Evolutionary conservation across 2,329 filamentous ascomycete genomes (phyloP).

Genomic region (Biscogniauxia marginata): DNA sequence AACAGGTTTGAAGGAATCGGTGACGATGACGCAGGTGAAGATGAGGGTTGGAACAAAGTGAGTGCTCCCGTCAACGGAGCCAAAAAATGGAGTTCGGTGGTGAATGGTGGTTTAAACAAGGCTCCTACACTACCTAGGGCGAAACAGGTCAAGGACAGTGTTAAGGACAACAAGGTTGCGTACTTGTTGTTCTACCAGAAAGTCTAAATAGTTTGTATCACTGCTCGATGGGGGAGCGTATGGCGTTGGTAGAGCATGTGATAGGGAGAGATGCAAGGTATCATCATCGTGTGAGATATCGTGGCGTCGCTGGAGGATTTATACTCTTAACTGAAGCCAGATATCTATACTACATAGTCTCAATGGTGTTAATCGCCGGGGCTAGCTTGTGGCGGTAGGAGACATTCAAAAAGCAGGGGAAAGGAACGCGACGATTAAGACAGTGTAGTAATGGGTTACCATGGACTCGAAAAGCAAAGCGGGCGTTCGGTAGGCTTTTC

Average conservation of each 20-base stretch:
- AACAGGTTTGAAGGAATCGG: slow-evolving; percentile 75
- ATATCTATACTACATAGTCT: background rate
- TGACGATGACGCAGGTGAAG: slow-evolving; percentile 65
- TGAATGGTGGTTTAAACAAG: slow-evolving; percentile 62
- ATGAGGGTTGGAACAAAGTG: slow-evolving; percentile 83
- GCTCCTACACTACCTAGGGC: slow-evolving; percentile 51
- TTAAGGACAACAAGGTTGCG: slow-evolving; percentile 94
- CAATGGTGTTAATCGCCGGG: background rate
- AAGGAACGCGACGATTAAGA: no score
- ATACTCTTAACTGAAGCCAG: background rate
- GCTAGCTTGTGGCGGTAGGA: no score
- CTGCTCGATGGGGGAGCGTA: background rate
- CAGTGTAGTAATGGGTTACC: no score
- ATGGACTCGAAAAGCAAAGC: no score
- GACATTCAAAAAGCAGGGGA: no score
- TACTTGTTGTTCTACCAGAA: slow-evolving; percentile 95
- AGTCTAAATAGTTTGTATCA: slow-evolving; percentile 42
- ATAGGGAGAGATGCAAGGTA: background rate
- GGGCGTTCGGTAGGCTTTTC: no score
- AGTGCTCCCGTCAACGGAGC: slow-evolving; percentile 58
- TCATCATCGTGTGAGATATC: background rate
- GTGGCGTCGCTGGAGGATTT: background rate
- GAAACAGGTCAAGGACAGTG: slow-evolving; percentile 59
- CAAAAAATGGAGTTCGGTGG: slow-evolving; percentile 71
- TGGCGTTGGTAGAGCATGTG: background rate